phyloP scores from a whole-genome alignment of 208 protist genomes.

The Novymonas esmeraldas region DNA sequence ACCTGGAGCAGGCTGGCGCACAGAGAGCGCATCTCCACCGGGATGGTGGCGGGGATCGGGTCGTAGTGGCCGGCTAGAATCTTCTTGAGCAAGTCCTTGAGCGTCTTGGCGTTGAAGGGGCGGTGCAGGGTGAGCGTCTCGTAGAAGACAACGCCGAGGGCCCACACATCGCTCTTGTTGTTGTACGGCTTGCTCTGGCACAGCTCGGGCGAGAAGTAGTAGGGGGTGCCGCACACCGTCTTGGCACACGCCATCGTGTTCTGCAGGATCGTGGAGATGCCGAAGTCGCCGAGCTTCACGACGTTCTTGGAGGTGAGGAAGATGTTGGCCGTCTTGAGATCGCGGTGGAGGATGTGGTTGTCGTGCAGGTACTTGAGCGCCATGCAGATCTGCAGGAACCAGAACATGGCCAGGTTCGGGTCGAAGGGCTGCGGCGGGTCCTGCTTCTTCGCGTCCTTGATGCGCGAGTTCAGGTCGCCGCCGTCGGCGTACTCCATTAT shows the following conservation, averaged over 20 bases:
- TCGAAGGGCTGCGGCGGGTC: conserved; percentile 75
- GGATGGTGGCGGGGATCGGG: conserved; percentile 78
- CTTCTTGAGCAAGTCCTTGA: conserved; percentile 93
- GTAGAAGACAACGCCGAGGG: conserved; percentile 92
- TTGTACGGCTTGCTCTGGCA: conserved; percentile 95
- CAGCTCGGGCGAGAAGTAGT: conserved; percentile 97
- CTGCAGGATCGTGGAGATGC: conserved; percentile 93
- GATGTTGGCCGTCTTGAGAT: conserved; percentile 92
- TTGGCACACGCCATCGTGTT: conserved; percentile 92
- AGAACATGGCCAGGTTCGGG: conserved; percentile 89
- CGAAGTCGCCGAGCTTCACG: conserved; percentile 92
- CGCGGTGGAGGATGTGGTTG: conserved; percentile 91
- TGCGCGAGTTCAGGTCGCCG: conserved; percentile 85
- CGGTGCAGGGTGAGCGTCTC: conserved; percentile 90
- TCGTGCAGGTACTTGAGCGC: conserved; percentile 93
- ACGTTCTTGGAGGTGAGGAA: conserved; percentile 89
- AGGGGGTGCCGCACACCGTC: conserved; percentile 96
- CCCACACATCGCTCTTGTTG: conserved; percentile 94
- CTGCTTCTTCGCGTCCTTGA: conserved; percentile 89
- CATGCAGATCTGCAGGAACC: conserved; percentile 92
- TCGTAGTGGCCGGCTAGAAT: conserved; percentile 89
- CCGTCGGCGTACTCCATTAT: conserved; percentile 94
- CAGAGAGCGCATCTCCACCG: conserved; percentile 78
- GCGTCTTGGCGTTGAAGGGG: conserved; percentile 87
- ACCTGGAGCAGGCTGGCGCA: conserved; percentile 85